Evolutionary conservation across 768 basidiomycete species (phyloP), one percentile per base, ranked within the genome.

Genomic region (Rhodotorula graminis): DNA sequence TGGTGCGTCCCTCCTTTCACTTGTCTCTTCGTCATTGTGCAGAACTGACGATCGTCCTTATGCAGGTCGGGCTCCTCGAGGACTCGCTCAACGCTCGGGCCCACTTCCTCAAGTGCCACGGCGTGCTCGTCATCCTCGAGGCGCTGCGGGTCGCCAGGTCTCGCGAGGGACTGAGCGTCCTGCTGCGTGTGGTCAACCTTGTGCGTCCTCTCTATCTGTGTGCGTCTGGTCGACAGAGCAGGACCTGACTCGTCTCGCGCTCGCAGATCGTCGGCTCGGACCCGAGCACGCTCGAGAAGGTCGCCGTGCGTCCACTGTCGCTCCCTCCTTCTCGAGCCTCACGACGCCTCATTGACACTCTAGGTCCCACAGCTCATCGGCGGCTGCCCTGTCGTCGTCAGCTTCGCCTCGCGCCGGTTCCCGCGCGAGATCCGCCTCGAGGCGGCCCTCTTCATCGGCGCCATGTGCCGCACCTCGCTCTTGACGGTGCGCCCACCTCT

Each of bases 371-470:
- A 72, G 72, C 77, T 79, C 61, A 80, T 82, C 37, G 79, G 92
- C 44, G 95, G 95, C 23, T 97, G 97, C 72, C 93, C 96, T 23
- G 90, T 97, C 25, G 89, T 98, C 83, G 93, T 96, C 88, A 88
- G 89, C 58, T 98, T 94, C 79, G 93, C 95, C 0, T 92, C 92
- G 19, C 97, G 95, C 83, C 92, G 90, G 77, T 92, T 91, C 79
- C 89, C 93, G 2, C 88, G 90, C 21, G 93, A 96, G 80, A 96
- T 93, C 77, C 88, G 96, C 49, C 81, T 91, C n/a, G 91, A 97
- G 79, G 95, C 94, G 0, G 97, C 96, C 4, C 88, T 91, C 77
- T 97, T 98, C 81, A 91, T 99, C 64, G 88, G 91, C 40, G 82
- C 94, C 23, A 86, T 98, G 37, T 96, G 95, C 80, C 88, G 93